Evolutionary conservation across 768 basidiomycete genomes (phyloP), one percentile per base, ranked within the genome.

Genomic region (Amanita rimosa): DNA sequence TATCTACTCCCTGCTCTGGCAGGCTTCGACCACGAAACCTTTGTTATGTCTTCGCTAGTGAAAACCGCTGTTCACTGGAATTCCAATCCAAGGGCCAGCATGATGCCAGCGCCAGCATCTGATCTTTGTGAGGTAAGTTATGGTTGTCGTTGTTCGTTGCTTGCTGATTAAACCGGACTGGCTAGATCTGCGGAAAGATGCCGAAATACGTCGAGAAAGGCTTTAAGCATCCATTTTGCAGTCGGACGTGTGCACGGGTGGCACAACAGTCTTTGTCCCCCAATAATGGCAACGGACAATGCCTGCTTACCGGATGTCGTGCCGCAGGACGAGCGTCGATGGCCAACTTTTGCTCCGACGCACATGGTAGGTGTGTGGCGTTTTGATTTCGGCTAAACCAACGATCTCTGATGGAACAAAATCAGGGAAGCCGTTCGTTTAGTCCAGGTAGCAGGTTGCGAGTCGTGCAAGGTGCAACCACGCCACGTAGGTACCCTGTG

Each of bases 141-240:
- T 29, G 16, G 24, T 21, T 10, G 26, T 14, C 38, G 11, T 40
- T 9, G 10, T 33, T 21, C 24, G 4, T 16, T 9, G 13, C 19
- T 34, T 13, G 31, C 43, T 53, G 44, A 43, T 49, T 53, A 58
- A 48, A 51, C 35, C 46, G 39, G 21, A 48, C 49, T 27, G 35
- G 42, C 48, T 44, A 82, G 81, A 70, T 71, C 50, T 83, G 81
- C 61, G 73, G 75, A 11, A 67, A 67, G 51, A 79, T 72, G 59
- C 77, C 79, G 11, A 82, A 77, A 65, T 81, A 73, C 58, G 61
- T 78, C n/a, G 81, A 81, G 54, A 70, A 74, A 52, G 81, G 80
- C 14, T 61, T 67, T 52, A 69, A 69, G 53, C 78, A 81, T 55
- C 69, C 73, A 27, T 83, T 75, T 58, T 82, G 80, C 56, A 71